Conservation (phyloP, 1,139 yeast species). For the Taiozyma sp. region DNA sequence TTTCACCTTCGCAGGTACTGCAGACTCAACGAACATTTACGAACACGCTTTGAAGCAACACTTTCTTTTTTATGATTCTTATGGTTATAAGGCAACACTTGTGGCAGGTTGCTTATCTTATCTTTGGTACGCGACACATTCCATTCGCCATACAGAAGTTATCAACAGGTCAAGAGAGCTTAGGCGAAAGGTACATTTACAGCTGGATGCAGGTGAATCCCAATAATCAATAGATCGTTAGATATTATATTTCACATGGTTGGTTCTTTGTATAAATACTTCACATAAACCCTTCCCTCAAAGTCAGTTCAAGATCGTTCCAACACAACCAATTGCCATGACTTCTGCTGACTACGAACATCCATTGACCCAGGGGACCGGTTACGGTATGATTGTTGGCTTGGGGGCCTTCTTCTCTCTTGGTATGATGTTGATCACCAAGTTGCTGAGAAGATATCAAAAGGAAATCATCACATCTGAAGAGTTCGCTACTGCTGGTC, state of each 20-base stretch:
- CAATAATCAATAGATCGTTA: not conserved
- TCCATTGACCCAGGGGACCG: slow-evolving; percentile 41
- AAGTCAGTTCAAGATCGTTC: not conserved
- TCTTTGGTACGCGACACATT: too few relatives aligned
- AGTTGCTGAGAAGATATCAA: slow-evolving; percentile 66
- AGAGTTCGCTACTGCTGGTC: slow-evolving; percentile 85
- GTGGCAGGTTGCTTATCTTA: too few relatives aligned
- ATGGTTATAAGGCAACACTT: too few relatives aligned
- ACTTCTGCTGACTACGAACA: not conserved
- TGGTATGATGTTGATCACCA: slow-evolving; percentile 76
- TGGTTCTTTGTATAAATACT: not conserved
- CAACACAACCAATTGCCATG: not conserved
- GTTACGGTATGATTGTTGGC: slow-evolving; percentile 90
- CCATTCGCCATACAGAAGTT: not conserved
- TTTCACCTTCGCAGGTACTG: too few relatives aligned
- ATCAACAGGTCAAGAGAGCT: not conserved
- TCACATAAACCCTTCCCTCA: not conserved
- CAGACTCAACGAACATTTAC: too few relatives aligned
- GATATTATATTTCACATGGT: not conserved
- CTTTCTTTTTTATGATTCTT: too few relatives aligned
- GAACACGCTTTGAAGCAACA: too few relatives aligned
- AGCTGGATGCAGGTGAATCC: not conserved
- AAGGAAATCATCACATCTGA: slow-evolving; percentile 83
- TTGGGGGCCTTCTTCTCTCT: slow-evolving; percentile 77
- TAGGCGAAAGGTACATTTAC: not conserved